Evolutionary conservation across 768 basidiomycete species (phyloP).

Genomic region (Amanita thiersii): DNA sequence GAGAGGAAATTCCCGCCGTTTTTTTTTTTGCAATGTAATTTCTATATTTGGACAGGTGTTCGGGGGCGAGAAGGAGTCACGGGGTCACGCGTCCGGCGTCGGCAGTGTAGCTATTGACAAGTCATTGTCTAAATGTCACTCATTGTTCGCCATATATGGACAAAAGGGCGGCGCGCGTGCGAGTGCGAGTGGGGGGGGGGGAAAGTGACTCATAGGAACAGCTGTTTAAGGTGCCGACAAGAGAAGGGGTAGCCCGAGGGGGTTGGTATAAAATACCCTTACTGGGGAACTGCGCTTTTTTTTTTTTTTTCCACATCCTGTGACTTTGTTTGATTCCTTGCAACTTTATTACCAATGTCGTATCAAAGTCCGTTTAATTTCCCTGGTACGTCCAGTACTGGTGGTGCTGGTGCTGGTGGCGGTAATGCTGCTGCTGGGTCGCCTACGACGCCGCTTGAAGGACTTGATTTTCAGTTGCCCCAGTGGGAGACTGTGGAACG

Average conservation of each 20-base stretch:
- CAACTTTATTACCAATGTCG: conserved; percentile 21
- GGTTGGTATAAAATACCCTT: no score
- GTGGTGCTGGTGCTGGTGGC: no score
- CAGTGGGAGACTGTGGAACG: conserved; percentile 34
- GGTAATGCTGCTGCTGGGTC: conserved; percentile 19
- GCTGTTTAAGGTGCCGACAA: no score
- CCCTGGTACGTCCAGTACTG: no score
- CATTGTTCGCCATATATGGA: conserved; percentile 28
- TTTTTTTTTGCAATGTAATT: not conserved
- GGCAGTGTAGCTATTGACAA: not conserved
- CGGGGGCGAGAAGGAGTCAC: not conserved
- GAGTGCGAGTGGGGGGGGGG: no score
- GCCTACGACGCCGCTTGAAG: conserved; percentile 38
- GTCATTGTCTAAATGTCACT: conserved; percentile 9
- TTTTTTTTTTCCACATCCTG: not conserved
- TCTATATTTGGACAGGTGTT: conserved; percentile 3
- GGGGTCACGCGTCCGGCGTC: conserved; percentile 4
- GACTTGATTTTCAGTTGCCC: conserved; percentile 15
- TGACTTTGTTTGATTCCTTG: not conserved
- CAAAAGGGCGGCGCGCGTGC: no score
- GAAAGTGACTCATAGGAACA: no score
- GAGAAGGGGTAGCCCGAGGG: no score
- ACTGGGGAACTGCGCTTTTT: no score
- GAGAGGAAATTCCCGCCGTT: no score
- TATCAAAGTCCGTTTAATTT: conserved; percentile 24